Percentiles rank a stretch among this genome's conserved stretches.
phyloP scores from a whole-genome alignment of 352 stramenopile genomes.

The Pythium rishiriense region DNA sequence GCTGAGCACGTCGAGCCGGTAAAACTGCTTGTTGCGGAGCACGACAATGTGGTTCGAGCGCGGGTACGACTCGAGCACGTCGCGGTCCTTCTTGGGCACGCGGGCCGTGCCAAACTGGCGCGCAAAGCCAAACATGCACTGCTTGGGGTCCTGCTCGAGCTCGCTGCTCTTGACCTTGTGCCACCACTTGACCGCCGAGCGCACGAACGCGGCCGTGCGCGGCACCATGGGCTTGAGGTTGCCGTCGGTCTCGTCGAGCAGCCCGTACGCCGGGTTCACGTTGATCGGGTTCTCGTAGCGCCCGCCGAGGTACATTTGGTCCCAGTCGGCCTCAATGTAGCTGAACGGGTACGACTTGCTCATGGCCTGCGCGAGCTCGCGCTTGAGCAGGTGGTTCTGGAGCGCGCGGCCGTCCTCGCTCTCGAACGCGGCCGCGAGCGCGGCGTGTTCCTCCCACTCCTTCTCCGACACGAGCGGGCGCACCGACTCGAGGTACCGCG shows the following conservation, averaged over 20 bases:
- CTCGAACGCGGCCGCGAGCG: conserved; percentile 49
- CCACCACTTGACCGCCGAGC: conserved; percentile 88
- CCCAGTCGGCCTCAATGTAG: conserved; percentile 93
- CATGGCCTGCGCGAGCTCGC: conserved; percentile 69
- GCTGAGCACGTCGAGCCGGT: conserved; percentile 80
- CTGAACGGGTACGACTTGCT: conserved; percentile 89
- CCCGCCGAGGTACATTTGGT: conserved; percentile 90
- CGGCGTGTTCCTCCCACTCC: conserved; percentile 51
- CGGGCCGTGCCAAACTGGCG: conserved; percentile 87
- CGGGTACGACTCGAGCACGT: conserved; percentile 77
- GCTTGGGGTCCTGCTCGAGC: conserved; percentile 88
- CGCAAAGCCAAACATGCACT: conserved; percentile 90
- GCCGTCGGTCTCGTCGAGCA: conserved; percentile 78
- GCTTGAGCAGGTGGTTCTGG: conserved; percentile 42
- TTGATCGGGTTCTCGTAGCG: conserved; percentile 91
- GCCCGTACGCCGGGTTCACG: conserved; percentile 88
- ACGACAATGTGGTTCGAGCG: conserved; percentile 87
- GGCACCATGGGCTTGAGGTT: conserved; percentile 69
- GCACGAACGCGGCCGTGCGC: conserved; percentile 77
- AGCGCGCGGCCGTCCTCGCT: conserved; percentile 32
- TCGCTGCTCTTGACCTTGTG: conserved; percentile 85
- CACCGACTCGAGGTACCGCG: conserved; percentile 61
- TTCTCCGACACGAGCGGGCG: conserved; percentile 52
- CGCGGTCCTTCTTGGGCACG: conserved; percentile 67
- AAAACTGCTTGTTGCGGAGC: conserved; percentile 85